Base-by-base conservation (phyloP, 164 flowering plant species). In the Magnolia sinica region DNA sequence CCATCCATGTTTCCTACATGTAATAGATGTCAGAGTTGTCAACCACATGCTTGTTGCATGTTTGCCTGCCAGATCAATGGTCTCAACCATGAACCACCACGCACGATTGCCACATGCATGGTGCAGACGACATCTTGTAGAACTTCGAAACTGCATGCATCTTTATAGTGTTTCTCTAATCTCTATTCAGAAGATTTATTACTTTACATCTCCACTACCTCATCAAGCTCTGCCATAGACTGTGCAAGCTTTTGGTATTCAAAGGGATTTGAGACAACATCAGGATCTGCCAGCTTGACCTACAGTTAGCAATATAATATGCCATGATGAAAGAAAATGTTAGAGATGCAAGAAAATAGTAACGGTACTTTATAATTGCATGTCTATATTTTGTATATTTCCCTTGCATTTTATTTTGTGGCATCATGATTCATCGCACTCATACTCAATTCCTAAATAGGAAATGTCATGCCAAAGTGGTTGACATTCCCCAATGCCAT, bases 271-370 rank as follows among this genome's bases (percentile, higher is more conserved):
- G 99, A 91, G 3, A 89, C 90, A 64, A 94, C 87, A 78, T 92
- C 99, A 23, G 99, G 97, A 81, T 96, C 99, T 80, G 96, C 99
- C 81, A 96, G 84, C 88, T 86, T 96, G 68, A 90, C 93, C 99
- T 94, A 76, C 76, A 82, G 59, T 64, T 55, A 77, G 49, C 50
- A 70, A 49, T 27, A 31, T 14, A 22, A 22, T 19, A 22, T 11
- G 23, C 6, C 22, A n/a, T 18, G 68, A 64, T 6, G 23, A 64
- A 64, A 64, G 23, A 64, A 64, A 64, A 64, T 59, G n/a, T 19
- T 13, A 59, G n/a, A 59, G 64, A 7, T 59, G 64, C 64, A 59
- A 59, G 64, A 59, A 59, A 19, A 59, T 19, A 7, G n/a, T 37
- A 37, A 37, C 64, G n/a, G 23, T n/a, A 9, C 4, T 18, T 64